Conservation (phyloP, 1,284 basidiomycete genomes). For the Serendipita sp. region DNA sequence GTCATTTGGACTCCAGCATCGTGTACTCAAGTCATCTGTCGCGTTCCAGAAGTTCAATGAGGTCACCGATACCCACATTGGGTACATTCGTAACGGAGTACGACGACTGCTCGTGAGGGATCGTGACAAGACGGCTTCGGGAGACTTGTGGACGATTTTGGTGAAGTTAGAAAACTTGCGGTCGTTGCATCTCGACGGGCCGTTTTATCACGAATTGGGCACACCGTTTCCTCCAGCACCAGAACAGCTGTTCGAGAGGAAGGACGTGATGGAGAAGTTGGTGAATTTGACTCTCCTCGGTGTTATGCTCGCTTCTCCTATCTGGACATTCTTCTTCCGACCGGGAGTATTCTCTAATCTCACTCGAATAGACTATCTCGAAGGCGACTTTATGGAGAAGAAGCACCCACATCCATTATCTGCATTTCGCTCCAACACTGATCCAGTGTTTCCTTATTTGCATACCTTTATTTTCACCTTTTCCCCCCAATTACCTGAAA, state of each 20-base stretch:
- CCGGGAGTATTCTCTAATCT: not conserved
- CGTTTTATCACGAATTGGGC: not conserved
- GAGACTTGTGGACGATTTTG: not conserved
- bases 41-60: not conserved
- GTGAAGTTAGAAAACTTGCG: not conserved
- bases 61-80: not conserved
- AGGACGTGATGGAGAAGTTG: not conserved
- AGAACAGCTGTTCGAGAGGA: not conserved
- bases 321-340: not conserved
- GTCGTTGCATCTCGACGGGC: constrained; percentile 2
- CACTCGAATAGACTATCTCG: not conserved
- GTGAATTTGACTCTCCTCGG: not conserved
- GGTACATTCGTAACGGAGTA: not conserved
- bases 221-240: not conserved
- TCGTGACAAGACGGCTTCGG: not conserved
- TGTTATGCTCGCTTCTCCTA: not conserved
- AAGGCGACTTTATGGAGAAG: not conserved
- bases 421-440: too few species aligned
- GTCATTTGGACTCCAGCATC: not conserved
- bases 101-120: not conserved
- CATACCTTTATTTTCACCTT: too few species aligned
- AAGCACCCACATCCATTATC: too few species aligned
- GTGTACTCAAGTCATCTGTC: not conserved
- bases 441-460: too few species aligned
- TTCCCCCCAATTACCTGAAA: too few species aligned